A percentile compares a stretch with the other conserved stretches of the same genome.
Conservation (phyloP, 352 stramenopile genomes). For the Phytophthora syringae region DNA sequence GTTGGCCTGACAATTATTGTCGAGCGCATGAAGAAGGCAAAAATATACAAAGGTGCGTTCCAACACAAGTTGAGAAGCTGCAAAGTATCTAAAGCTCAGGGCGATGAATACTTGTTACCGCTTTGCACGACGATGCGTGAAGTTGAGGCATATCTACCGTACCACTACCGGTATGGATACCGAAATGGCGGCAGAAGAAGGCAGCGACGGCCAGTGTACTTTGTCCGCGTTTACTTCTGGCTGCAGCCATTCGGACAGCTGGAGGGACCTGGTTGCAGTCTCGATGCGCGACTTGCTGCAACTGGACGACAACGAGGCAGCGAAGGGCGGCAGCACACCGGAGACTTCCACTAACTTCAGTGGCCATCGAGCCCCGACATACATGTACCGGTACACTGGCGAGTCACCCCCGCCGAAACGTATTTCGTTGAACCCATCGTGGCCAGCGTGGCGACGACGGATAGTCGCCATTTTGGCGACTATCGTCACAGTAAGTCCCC, state of each 20-base stretch:
- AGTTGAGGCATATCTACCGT: too few species aligned
- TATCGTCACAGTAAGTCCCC: neutral
- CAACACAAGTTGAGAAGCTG: too few species aligned
- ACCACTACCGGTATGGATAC: neutral
- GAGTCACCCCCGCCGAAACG: slow-evolving; percentile 5
- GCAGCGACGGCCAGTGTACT: slow-evolving; percentile 1
- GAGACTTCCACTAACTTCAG: slow-evolving; percentile 23
- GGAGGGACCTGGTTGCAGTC: neutral
- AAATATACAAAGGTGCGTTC: too few species aligned
- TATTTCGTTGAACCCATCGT: slow-evolving; percentile 14
- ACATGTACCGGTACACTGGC: too few species aligned
- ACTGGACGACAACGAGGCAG: slow-evolving; percentile 21
- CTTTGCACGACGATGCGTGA: too few species aligned
- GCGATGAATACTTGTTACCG: too few species aligned
- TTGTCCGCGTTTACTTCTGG: neutral
- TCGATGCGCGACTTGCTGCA: slow-evolving; percentile 13
- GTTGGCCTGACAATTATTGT: too few species aligned
- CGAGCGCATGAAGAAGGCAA: too few species aligned
- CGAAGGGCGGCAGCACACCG: slow-evolving; percentile 12
- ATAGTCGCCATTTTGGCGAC: slow-evolving; percentile 12
- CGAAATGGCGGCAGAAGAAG: neutral
- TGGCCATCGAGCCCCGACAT: slow-evolving; percentile 2
- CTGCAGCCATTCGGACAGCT: slow-evolving; percentile 13
- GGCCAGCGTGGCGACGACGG: slow-evolving; percentile 16
- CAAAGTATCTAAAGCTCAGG: too few species aligned